Percentiles rank a stretch among this genome's conserved stretches.
Conservation (phyloP, 495 filamentous ascomycete genomes). For the Margaritispora aquatica region DNA sequence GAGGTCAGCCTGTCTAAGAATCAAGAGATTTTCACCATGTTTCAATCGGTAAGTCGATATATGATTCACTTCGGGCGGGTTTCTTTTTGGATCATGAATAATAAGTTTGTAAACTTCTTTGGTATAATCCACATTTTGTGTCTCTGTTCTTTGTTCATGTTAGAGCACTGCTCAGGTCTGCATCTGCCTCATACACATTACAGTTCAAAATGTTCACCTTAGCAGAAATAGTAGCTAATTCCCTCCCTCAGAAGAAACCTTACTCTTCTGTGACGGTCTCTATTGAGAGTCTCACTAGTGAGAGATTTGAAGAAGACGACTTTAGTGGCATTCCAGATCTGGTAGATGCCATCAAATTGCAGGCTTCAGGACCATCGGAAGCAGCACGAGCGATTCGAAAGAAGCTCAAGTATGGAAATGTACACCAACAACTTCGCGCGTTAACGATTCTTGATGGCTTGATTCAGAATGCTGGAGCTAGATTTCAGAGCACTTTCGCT, state of each 20-base stretch:
- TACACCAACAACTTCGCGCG: constrained; percentile 86
- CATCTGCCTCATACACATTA: neutral
- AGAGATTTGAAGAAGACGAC: constrained; percentile 86
- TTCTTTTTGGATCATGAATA: too few species aligned
- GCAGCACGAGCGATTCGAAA: constrained; percentile 90
- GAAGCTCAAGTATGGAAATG: constrained; percentile 96
- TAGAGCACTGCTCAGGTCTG: too few species aligned
- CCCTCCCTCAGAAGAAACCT: constrained; percentile 67
- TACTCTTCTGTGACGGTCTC: constrained; percentile 93
- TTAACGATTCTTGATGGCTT: constrained; percentile 87
- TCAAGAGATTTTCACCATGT: neutral
- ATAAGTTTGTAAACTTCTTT: too few species aligned
- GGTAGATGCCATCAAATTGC: constrained; percentile 87
- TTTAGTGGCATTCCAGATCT: constrained; percentile 87
- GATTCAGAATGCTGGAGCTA: constrained; percentile 87
- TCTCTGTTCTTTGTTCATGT: too few species aligned
- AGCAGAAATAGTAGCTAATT: constrained; percentile 3
- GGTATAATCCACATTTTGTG: too few species aligned
- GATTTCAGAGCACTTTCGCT: constrained; percentile 81
- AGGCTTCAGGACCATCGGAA: constrained; percentile 81
- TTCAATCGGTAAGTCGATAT: neutral
- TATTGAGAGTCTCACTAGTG: constrained; percentile 83
- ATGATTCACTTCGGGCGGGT: neutral
- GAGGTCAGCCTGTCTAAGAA: too few species aligned
- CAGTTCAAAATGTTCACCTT: neutral